Base-by-base conservation (phyloP, 2,329 filamentous ascomycete genomes). In the Colletotrichum shisoi region DNA sequence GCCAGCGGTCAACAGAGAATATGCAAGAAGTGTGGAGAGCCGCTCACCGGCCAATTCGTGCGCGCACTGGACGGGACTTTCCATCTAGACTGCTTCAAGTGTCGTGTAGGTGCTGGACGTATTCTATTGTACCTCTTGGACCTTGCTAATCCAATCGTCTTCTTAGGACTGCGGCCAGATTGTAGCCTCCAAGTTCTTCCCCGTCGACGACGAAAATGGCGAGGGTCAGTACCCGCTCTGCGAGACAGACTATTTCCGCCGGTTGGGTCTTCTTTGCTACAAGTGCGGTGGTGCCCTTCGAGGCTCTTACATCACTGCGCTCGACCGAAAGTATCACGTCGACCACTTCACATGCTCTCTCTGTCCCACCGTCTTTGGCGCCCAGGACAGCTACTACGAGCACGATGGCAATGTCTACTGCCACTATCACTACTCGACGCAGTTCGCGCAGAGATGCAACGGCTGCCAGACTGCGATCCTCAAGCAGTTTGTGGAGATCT, bases 401-500 rank as follows among this genome's bases (percentile, higher is more conserved):
- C 95, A 99, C 75, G 94, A 97, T 74, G 91, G 93, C 71, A 91
- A 92, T 73, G 95, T 99, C 31, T 99, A 97, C 78, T 99, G 95
- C 78, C 95, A 99, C 77, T 99, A 96, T 77, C 95, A 99, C 79
- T 99, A 99, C 78, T 98, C 94, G 13, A 99, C 95, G 17, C 93
- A 93, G 75, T 98, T 97, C 76, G 95, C 95, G 42, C 94, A 98
- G 76, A 87, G 93, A 63, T 99, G 95, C 78, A 97, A 96, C 77
- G 95, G 95, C 71, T 99, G 95, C 75, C 93, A 97, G 74, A 97
- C 94, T 3, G 93, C 95, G 59, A 99, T 99, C 70, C 83, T 99
- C 49, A 99, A 99, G 81, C 95, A 99, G 77, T 99, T 99, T 77
- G 95, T 99, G 69, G 95, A 99, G 79, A 98, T 99, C 69, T 99